Base-by-base conservation (phyloP, 2,329 filamentous ascomycete species). In the Colletotrichum tamarilloi region DNA sequence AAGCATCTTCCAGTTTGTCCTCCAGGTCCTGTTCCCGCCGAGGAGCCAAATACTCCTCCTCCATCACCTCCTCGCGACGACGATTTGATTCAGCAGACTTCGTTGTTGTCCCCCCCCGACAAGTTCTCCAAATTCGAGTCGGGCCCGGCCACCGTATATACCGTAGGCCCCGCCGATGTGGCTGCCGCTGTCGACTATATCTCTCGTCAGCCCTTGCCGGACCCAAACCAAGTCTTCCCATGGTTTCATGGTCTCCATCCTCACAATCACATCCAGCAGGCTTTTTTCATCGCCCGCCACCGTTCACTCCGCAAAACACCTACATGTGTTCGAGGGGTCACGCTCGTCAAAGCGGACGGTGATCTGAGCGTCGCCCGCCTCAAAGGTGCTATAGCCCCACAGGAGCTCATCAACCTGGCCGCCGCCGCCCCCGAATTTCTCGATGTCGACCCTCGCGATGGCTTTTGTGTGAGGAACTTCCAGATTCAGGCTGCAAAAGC, bases 381-480 rank as follows among this genome's bases (percentile, higher is more conserved):
- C 73, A 98, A 97, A 81, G 96, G 96, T 35, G 95, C 97, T 28
- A 90, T 98, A 76, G 88, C 92, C 3, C 93, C 95, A 0, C 90
- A 94, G 1, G 97, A 98, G 82, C 87, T 98, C 57, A 82, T 98
- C 70, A 87, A 91, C 49, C 58, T 66, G 26, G 77, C 85, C 0
- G 81, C 82, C 3, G 80, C 79, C 3, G 83, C 84, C 19, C 83
- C 89, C 57, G 87, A 91, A 26, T 98, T 99, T 79, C 85, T 95
- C 74, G 94, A 97, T 56, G 89, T 92, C 53, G 97, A 99, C 79
- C 97, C 97, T 1, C 89, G 86, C 68, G 94, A 97, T 76, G 97
- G 97, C 9, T 98, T 98, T 80, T 98, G 95, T 5, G 95, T 98
- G 56, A 91, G 97, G 58, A 98, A 98, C 81, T 99, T 99, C 80